phyloP scores from a whole-genome alignment of 2,329 filamentous ascomycete genomes.

The Xylariaceae sp. region DNA sequence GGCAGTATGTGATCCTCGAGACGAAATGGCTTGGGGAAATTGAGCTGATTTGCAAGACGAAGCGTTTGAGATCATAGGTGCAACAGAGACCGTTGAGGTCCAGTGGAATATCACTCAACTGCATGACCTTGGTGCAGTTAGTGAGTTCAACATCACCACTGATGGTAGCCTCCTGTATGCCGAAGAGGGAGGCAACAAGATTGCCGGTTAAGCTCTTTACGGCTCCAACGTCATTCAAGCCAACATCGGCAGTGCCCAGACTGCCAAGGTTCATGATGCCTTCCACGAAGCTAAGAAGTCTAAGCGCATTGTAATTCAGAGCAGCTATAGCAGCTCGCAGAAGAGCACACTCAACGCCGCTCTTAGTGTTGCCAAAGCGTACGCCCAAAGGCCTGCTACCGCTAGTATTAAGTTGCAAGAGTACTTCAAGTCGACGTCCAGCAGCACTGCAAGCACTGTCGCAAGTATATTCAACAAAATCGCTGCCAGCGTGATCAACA shows the following conservation, averaged over 20 bases:
- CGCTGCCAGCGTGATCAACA: constrained; percentile 7
- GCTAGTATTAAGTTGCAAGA: constrained; percentile 15
- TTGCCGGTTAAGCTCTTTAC: constrained; percentile 10
- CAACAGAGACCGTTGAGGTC: constrained; percentile 8
- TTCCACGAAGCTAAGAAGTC: constrained; percentile 3
- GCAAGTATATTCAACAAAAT: constrained; percentile 14
- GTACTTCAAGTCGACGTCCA: constrained; percentile 19
- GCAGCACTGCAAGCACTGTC: constrained; percentile 8
- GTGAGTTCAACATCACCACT: constrained; percentile 10
- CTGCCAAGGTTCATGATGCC: constrained; percentile 3
- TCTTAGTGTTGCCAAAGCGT: constrained; percentile 6
- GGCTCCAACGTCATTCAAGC: constrained; percentile 12
- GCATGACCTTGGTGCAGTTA: constrained; percentile 12
- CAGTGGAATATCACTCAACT: constrained; percentile 12
- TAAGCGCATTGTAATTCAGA: constrained; percentile 13
- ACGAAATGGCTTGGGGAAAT: neutral
- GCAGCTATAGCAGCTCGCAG: constrained; percentile 9
- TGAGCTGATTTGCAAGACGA: constrained; percentile 5
- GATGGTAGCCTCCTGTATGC: constrained; percentile 13
- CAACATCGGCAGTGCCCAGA: neutral
- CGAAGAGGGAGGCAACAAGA: constrained; percentile 16
- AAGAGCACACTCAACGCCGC: constrained; percentile 3
- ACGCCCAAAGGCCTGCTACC: constrained; percentile 3
- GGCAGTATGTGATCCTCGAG: constrained; percentile 43
- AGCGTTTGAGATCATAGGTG: constrained; percentile 9